phyloP scores from a whole-genome alignment of 257 asterid species.

The Salvia rosmarinus region DNA sequence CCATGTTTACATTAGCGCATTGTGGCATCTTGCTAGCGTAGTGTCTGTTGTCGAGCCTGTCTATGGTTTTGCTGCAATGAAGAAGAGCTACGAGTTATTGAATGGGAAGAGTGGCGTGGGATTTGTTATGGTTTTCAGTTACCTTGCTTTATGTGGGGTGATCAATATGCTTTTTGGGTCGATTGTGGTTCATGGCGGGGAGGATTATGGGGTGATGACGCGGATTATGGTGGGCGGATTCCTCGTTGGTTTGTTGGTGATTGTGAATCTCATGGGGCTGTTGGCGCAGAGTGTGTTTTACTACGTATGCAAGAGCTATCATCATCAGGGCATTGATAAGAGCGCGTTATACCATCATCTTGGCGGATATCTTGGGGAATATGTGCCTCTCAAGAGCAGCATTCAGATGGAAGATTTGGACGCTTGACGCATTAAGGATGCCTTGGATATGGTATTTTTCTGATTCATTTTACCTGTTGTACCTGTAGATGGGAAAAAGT shows the following conservation, averaged over 20 bases:
- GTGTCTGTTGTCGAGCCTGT: constrained; percentile 72
- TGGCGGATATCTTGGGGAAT: constrained; percentile 96
- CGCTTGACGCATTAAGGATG: constrained; percentile 42
- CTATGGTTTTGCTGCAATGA: constrained; percentile 43
- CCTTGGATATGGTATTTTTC: constrained; percentile 25
- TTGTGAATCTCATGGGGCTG: constrained; percentile 81
- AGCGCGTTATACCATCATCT: constrained; percentile 84
- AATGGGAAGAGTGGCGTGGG: constrained; percentile 52
- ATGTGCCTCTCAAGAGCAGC: constrained; percentile 95
- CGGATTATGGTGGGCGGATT: constrained; percentile 86
- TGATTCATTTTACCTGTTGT: constrained; percentile 24
- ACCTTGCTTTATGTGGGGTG: constrained; percentile 67
- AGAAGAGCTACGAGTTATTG: constrained; percentile 45
- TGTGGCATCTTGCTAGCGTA: constrained; percentile 95
- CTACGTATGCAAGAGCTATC: constrained; percentile 94
- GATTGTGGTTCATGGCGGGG: constrained; percentile 87
- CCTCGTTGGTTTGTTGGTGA: constrained; percentile 83
- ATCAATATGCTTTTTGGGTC: constrained; percentile 64
- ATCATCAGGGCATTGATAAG: constrained; percentile 89
- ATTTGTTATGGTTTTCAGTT: constrained; percentile 63
- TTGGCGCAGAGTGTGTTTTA: constrained; percentile 95
- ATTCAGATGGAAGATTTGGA: constrained; percentile 93
- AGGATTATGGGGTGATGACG: constrained; percentile 54
- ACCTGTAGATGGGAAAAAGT: constrained; percentile 20
- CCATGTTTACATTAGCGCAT: constrained; percentile 83